These are phyloP conservation scores for Neolecta irregularis DNA, from an alignment of 1,139 yeast species.

Conservation along the genomic window DNA sequence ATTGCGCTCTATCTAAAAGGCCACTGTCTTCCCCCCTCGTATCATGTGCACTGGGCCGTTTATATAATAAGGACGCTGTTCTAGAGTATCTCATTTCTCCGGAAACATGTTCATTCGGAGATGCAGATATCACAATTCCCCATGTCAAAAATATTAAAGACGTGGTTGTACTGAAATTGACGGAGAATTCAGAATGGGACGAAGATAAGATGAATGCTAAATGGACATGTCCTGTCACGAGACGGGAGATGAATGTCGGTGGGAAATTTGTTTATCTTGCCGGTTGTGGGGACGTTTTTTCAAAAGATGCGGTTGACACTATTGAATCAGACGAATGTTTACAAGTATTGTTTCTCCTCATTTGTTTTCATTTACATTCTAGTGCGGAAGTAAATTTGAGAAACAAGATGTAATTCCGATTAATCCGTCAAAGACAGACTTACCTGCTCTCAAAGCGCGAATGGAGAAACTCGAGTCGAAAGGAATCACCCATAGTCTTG, in stretches of 20 bases:
- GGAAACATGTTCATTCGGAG: slow-evolving; percentile 18
- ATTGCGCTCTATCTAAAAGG: slow-evolving; percentile 31
- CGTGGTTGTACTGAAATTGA: slow-evolving; percentile 32
- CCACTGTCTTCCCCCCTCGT: slow-evolving; percentile 38
- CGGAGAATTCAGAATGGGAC: slow-evolving; percentile 7
- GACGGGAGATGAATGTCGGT: slow-evolving; percentile 26
- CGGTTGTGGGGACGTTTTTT: slow-evolving; percentile 41
- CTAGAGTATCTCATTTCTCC: slow-evolving; percentile 40
- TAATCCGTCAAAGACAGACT: slow-evolving; percentile 26
- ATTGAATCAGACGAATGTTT: slow-evolving; percentile 4
- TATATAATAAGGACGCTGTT: slow-evolving; percentile 56
- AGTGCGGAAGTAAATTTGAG: slow-evolving; percentile 26
- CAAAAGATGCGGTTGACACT: slow-evolving; percentile 23
- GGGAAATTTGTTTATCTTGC: slow-evolving; percentile 33
- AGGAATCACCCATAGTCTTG: slow-evolving; percentile 38
- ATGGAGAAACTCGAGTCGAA: slow-evolving; percentile 23
- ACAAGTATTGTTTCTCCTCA: background rate
- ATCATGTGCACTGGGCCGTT: slow-evolving; percentile 53
- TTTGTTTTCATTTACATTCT: slow-evolving; percentile 22
- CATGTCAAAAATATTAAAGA: slow-evolving; percentile 39
- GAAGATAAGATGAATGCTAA: slow-evolving; percentile 17
- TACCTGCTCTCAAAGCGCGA: slow-evolving; percentile 24
- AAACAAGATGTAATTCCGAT: slow-evolving; percentile 26
- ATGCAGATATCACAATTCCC: slow-evolving; percentile 22
- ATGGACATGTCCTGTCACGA: slow-evolving; percentile 42